Percentiles rank a stretch among this genome's conserved stretches.
phyloP scores from a whole-genome alignment of 2,329 filamentous ascomycete species.

The Verticillium tricorpus region DNA sequence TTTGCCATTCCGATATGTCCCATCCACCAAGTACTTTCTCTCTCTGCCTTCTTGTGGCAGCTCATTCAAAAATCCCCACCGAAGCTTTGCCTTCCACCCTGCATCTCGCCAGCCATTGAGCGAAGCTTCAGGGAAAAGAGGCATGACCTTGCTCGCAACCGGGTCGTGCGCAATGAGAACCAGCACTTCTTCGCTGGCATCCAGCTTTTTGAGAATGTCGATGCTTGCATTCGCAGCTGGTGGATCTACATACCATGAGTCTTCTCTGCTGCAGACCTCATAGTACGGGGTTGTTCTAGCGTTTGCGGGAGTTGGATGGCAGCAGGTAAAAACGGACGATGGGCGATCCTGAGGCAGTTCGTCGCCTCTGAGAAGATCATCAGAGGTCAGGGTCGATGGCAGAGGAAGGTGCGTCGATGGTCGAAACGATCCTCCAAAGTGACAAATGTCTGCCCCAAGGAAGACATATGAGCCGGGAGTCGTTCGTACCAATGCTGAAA shows the following conservation, averaged over 20 bases:
- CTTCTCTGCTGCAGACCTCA: slow-evolving; percentile 4
- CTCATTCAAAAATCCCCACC: slow-evolving; percentile 5
- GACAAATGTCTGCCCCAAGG: slow-evolving; percentile 13
- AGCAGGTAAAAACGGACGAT: neutral
- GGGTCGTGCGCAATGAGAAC: slow-evolving; percentile 15
- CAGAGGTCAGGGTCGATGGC: neutral
- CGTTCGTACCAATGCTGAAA: slow-evolving; percentile 4
- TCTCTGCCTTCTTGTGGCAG: slow-evolving; percentile 1
- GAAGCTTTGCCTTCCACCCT: slow-evolving; percentile 2
- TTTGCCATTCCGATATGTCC: slow-evolving; percentile 6
- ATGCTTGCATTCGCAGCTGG: slow-evolving; percentile 7
- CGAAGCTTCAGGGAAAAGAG: neutral
- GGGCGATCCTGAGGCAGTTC: neutral
- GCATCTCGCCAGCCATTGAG: slow-evolving; percentile 5
- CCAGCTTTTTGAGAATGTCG: slow-evolving; percentile 5
- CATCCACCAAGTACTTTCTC: slow-evolving; percentile 3
- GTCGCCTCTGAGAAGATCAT: neutral
- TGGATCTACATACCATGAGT: slow-evolving; percentile 14
- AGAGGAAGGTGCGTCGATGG: slow-evolving; percentile 25
- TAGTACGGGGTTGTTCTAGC: slow-evolving; percentile 3
- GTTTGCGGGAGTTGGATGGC: neutral
- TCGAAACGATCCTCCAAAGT: slow-evolving; percentile 32
- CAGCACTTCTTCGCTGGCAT: slow-evolving; percentile 10
- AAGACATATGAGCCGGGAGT: slow-evolving; percentile 1
- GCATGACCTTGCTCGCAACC: slow-evolving; percentile 2